Evolutionary conservation across 1,284 basidiomycete genomes (phyloP), one percentile per base, ranked within the genome.

Genomic region (Retiboletus flavoniger): DNA sequence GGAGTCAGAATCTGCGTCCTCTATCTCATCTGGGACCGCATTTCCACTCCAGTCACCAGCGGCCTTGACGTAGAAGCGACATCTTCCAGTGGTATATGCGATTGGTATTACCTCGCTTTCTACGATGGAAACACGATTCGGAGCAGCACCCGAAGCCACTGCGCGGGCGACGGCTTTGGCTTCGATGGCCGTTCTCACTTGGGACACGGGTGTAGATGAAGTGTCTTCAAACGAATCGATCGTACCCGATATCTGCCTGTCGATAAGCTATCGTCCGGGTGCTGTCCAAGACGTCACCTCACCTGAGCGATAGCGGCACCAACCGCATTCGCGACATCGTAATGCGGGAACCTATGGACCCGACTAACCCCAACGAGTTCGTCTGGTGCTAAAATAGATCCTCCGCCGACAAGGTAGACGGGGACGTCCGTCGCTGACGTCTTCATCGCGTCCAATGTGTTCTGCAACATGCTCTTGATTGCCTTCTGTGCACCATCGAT

Each of bases 251-350:
- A 75, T 71, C 74, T 75, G 50, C 32, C 2, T 14, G 11, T 47
- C 24, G n/a, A 36, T 62, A 42, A 66, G 54, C 47, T 13, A 42
- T 36, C 13, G 21, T n/a, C 32, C 3, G 32, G 10, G 29, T 28
- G 26, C 28, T 14, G 32, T 10, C 35, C 19, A 39, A 35, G 19
- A 28, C 14, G 34, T 13, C 19, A 40, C 41, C 59, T 52, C 19
- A 72, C 70, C 70, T 69, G 64, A 21, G 73, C 72, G 67, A 75
- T 75, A 41, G 78, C 79, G 36, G 79, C 78, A 14, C 83, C 82
- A 9, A 85, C 81, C 2, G 83, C 83, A 49, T 85, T 85, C 8
- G 83, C 83, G 16, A 82, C 80, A 43, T 77, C 75, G 51, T 74
- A 79, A 66, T 76, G 78, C 0, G 77, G 78, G 31, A 82, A 79